phyloP scores from a whole-genome alignment of 139 green algal species.

The Diplosphaera chodatii region DNA sequence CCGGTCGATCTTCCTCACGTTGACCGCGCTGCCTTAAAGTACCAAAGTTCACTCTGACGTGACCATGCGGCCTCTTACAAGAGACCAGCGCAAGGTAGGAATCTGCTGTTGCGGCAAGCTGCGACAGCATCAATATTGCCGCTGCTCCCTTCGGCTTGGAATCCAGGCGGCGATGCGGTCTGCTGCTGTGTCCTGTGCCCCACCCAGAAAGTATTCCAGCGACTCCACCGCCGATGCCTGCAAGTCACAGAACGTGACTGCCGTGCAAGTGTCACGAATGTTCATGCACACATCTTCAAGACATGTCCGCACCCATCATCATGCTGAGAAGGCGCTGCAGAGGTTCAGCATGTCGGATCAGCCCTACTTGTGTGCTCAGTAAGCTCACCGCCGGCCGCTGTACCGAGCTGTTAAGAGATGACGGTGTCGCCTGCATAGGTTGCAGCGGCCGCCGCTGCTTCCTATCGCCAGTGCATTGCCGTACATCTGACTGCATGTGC shows the following conservation, averaged over 20 bases:
- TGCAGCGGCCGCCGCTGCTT: background rate
- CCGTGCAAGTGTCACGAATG: background rate
- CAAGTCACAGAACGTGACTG: background rate
- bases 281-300: background rate
- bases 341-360: too few relatives aligned
- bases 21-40: too few relatives aligned
- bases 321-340: background rate
- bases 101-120: too few relatives aligned
- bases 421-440: background rate
- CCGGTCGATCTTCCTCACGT: too few relatives aligned
- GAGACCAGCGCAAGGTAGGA: too few relatives aligned
- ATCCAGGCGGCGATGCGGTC: background rate
- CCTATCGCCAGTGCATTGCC: background rate
- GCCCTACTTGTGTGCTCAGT: too few relatives aligned
- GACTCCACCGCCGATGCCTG: background rate
- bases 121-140: too few relatives aligned
- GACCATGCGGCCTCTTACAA: too few relatives aligned
- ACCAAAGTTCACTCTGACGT: too few relatives aligned
- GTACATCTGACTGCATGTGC: too few relatives aligned
- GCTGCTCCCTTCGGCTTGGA: too few relatives aligned
- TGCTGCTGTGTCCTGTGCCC: background rate
- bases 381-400: background rate
- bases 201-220: background rate
- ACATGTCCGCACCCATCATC: background rate
- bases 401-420: background rate